phyloP scores from a whole-genome alignment of 2,329 filamentous ascomycete species.

The Hymenoscyphus linearis region DNA sequence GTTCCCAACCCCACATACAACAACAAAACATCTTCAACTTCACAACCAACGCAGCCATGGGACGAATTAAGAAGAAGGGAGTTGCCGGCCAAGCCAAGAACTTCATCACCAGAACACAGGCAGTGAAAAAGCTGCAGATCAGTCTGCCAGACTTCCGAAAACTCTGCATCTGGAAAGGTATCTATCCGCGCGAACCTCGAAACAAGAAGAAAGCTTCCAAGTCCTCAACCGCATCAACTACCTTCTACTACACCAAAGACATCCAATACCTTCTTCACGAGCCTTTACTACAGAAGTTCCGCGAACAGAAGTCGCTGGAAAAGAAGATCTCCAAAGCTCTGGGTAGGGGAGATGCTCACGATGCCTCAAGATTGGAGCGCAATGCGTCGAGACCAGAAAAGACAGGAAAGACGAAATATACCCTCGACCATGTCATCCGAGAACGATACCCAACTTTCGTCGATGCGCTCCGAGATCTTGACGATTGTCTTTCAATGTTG shows the following conservation, averaged over 20 bases:
- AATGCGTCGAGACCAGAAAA: conserved; percentile 87
- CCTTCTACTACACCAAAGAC: conserved; percentile 89
- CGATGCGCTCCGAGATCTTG: conserved; percentile 87
- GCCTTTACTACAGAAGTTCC: conserved; percentile 87
- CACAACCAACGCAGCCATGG: conserved; percentile 48
- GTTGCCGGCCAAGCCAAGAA: conserved; percentile 87
- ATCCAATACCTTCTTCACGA: conserved; percentile 98
- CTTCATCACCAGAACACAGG: conserved; percentile 95
- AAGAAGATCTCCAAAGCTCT: conserved; percentile 96
- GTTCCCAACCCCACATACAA: conserved; percentile 7
- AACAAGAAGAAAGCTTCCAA: conserved; percentile 97
- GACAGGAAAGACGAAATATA: conserved; percentile 83
- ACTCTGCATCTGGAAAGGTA: conserved; percentile 99
- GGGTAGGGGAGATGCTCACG: conserved; percentile 82
- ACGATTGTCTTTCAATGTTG: conserved; percentile 94
- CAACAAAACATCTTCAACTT: conserved; percentile 15
- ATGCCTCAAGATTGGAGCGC: conserved; percentile 79
- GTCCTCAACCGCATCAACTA: conserved; percentile 82
- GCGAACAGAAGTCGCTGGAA: conserved; percentile 91
- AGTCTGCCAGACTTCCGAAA: conserved; percentile 95
- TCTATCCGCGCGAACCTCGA: conserved; percentile 94
- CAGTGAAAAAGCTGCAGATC: conserved; percentile 95
- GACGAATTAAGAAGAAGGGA: conserved; percentile 85
- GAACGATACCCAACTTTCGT: conserved; percentile 97
- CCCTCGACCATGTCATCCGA: conserved; percentile 93